Evolutionary conservation across 306 rosid genomes (phyloP), one percentile per base, ranked within the genome.

Genomic region (Cucumis hystrix): DNA sequence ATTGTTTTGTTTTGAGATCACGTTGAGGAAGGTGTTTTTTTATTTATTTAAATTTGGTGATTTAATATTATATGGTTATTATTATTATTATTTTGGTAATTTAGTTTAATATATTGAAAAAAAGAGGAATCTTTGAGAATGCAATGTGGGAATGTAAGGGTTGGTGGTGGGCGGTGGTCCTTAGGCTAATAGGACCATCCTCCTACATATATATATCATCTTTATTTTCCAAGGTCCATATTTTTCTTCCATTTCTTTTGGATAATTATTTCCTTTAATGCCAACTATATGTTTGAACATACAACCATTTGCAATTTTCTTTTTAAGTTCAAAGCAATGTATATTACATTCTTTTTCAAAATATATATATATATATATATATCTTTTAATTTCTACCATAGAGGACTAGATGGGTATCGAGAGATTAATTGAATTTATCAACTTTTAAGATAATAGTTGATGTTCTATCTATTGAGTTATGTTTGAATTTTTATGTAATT

Each of bases 121-220:
- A 16, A 72, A 72, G 23, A 51, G 43, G 60, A 72, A 72, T 49
- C 76, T 72, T 72, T 72, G 76, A 51, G 25, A 51, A 15, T 51
- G 41, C 20, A 45, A 51, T 51, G 76, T 72, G 76, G 76, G 76
- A 72, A 72, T 72, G 61, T 33, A 25, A 39, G 25, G 41, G 16
- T 14, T 71, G 76, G 59, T 62, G 43, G 68, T 61, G 67, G 57
- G 57, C 54, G 7, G 75, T 71, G 76, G 76, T 49, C 76, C 61
- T 72, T 52, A 68, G 15, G 59, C 76, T 7, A 2, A 49, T 6
- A 70, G 40, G 58, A 49, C 61, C 76, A 49, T 70, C 40, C 14
- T 52, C n/a, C 55, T n/a, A 70, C 23, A 7, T 4, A 47, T 45
- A 14, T 70, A 43, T 71, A 72, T 49, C 61, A 47, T 28, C n/a